Evolutionary conservation across 176 grass and related monocot species (phyloP), one percentile per base, ranked within the genome.

Genomic region (Ananas comosus): DNA sequence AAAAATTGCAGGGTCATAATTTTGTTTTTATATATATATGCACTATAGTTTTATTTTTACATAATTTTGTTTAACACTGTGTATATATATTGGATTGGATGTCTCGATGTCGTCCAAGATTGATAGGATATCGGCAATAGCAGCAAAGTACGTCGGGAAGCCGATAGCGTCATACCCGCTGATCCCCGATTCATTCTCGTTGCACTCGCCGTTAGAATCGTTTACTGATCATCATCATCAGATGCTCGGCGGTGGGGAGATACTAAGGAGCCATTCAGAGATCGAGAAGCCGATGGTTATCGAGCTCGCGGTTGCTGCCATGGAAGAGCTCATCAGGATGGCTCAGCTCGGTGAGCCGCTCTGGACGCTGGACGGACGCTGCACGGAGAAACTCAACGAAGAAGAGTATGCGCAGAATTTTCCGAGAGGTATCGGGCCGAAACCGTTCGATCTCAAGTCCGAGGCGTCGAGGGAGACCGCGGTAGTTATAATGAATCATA

Each of bases 141-240:
- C 95, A 0, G 95, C 95, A 2, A 99, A 99, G 85, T 99, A 99
- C 66, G 90, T 99, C 0, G 90, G 90, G 61, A 99, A 94, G 80
- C 95, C 95, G 48, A 79, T 93, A 84, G 81, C 87, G 49, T 79
- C 87, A 8, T 93, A 90, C 71, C 90, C 90, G 7, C 82, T 92
- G 24, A 82, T 97, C 12, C 92, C 93, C 50, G 85, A 73, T 68
- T 81, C 86, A 0, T 54, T 87, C 12, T 21, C 79, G 0, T 78
- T 82, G 1, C 84, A 82, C 13, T 74, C 80, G 51, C 80, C 77
- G 42, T 74, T 96, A 69, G 86, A 9, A 65, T 66, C 69, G 66
- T 68, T 42, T 2, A 82, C 82, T 8, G 83, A 83, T 24, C 74
- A 27, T 27, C 74, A 27, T 27, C 25, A 52, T 3, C 75, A 67